These are phyloP conservation scores for Lagenaria siceraria DNA, from an alignment of 306 rosid species.

Conservation along the genomic window DNA sequence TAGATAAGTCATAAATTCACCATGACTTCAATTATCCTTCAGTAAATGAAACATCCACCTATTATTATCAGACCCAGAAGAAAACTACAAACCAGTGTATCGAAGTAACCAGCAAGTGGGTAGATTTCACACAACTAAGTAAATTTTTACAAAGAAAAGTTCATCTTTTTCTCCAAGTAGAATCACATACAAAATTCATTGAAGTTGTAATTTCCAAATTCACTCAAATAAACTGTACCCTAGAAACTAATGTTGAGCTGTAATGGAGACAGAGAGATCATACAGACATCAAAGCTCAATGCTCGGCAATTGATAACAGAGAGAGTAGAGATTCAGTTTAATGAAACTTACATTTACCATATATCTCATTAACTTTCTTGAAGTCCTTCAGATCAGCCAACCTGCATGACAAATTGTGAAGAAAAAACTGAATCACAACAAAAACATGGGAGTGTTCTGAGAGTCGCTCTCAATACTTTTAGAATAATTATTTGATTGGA, in stretches of 20 bases:
- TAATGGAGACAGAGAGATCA: neutral
- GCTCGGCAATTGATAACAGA: neutral
- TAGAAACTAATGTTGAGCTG: neutral
- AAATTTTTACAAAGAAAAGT: neutral
- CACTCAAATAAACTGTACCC: neutral
- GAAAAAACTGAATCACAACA: neutral
- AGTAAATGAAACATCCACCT: neutral
- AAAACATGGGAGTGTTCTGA: neutral
- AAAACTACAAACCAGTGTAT: neutral
- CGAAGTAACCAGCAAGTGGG: neutral
- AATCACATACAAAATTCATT: neutral
- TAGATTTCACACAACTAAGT: neutral
- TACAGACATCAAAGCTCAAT: neutral
- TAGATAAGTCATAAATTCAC: neutral
- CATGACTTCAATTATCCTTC: neutral
- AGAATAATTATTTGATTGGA: neutral
- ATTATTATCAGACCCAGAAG: neutral
- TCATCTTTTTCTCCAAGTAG: neutral
- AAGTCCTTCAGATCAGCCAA: constrained; percentile 90
- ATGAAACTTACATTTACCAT: constrained; percentile 72
- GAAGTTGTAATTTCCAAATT: neutral
- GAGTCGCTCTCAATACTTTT: neutral
- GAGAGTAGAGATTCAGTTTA: neutral
- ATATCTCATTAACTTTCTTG: constrained; percentile 70
- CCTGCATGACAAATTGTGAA: constrained; percentile 34